Evolutionary conservation across 2,329 filamentous ascomycete species (phyloP), one percentile per base, ranked within the genome.

Genomic region (Volutella citrinella): DNA sequence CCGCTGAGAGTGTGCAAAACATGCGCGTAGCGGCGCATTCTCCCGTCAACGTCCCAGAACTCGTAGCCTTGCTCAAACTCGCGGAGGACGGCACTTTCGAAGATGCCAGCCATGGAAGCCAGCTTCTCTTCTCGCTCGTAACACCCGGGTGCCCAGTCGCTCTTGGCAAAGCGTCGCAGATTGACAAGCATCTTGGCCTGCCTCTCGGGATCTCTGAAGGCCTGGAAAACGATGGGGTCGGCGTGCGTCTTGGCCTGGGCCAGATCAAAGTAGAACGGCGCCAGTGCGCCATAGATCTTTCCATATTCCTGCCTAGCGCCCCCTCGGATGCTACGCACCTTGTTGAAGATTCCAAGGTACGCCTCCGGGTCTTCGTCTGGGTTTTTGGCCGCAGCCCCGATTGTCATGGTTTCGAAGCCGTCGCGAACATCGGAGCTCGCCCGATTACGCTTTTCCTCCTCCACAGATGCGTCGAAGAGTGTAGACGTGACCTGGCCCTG

Each of bases 11-110:
- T 76, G 38, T 86, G 80, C 36, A 98, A 66, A 12, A 98, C 89
- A 49, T 88, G 80, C 3, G 90, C 90, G 61, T 95, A 97, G 54
- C 85, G 79, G 48, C 76, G 80, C 91, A 97, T 96, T 34, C 82
- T 75, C 3, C 87, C 89, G 46, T 95, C 85, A 34, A 94, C 80
- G 58, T 98, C 91, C 66, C 84, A 86, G 26, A 80, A 82, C 57
- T 93, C 87, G 48, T 94, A 95, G 5, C 88, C 93, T 54, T 93
- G 85, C 61, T 94, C 86, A 49, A 98, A 98, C 59, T 98, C 93
- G 30, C 85, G 78, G 32, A 96, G 66, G 5, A 94, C 90, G 5
- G 90, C 89, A 36, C 83, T 89, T 63, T 97, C 91, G 52, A 98
- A 98, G 39, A 93, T 82, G 22, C 75, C 75, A 46, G 83, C 78